A percentile compares a stretch with the other conserved stretches of the same genome.
These are phyloP conservation scores for Dendrobium huoshanense DNA, from an alignment of 106 monocot species.

Conservation along the genomic window DNA sequence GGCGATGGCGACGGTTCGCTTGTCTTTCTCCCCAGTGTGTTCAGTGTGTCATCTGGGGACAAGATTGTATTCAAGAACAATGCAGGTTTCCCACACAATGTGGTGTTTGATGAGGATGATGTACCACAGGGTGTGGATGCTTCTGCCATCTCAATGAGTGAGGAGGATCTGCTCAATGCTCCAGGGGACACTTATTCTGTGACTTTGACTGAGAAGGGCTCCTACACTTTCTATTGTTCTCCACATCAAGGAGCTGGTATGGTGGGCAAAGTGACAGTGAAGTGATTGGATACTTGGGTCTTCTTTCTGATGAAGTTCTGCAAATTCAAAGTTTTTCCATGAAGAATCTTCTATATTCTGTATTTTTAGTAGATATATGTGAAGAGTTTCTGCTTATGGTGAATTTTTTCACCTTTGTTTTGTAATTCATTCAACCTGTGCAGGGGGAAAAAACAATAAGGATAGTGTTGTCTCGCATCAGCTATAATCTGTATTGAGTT, in stretches of 20 bases:
- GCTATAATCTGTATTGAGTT: too few species aligned
- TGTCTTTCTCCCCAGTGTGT: conserved; percentile 57
- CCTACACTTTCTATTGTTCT: conserved; percentile 73
- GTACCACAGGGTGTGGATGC: conserved; percentile 68
- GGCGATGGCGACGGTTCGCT: conserved; percentile 51
- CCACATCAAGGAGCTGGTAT: conserved; percentile 94
- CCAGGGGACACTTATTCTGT: conserved; percentile 60
- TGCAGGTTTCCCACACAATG: conserved; percentile 93
- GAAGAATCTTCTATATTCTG: too few species aligned
- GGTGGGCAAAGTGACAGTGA: conserved; percentile 84
- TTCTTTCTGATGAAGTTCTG: neutral
- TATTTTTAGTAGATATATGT: too few species aligned
- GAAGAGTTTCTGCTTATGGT: too few species aligned
- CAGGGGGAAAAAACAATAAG: too few species aligned
- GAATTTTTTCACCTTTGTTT: too few species aligned
- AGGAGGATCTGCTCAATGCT: conserved; percentile 72
- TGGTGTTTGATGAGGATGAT: conserved; percentile 85
- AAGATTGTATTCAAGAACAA: conserved; percentile 87
- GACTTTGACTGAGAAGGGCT: conserved; percentile 57
- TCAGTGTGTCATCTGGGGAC: conserved; percentile 57
- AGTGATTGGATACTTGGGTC: conserved; percentile 14
- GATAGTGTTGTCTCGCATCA: too few species aligned
- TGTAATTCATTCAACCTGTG: too few species aligned
- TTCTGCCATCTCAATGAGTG: conserved; percentile 65
- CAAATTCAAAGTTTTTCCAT: too few species aligned